Percentiles rank a stretch among this genome's conserved stretches.
phyloP scores from a whole-genome alignment of 106 monocot species.

The Dendrobium catenatum region DNA sequence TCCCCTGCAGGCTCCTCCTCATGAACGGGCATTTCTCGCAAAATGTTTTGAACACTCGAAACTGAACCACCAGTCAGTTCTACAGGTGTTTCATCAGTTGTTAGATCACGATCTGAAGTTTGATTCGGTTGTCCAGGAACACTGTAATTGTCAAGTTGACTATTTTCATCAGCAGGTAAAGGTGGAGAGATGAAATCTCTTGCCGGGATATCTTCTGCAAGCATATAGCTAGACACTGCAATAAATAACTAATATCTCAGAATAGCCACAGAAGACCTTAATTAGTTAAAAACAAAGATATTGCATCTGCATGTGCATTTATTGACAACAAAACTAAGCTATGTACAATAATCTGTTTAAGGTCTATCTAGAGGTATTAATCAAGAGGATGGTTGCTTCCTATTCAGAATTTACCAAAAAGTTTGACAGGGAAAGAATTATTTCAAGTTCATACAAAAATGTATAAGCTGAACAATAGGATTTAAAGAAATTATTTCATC shows the following conservation, averaged over 20 bases:
- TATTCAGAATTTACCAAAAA: background rate
- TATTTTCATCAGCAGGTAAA: conserved; percentile 32
- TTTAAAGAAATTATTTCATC: too few relatives aligned
- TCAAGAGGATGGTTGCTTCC: too few relatives aligned
- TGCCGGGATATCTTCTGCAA: conserved; percentile 26
- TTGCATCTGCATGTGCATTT: background rate
- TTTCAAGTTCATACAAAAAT: too few relatives aligned
- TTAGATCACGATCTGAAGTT: conserved; percentile 28
- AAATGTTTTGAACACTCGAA: conserved; percentile 20
- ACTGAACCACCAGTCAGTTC: conserved; percentile 38
- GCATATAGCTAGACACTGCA: conserved; percentile 33
- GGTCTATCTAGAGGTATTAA: too few relatives aligned
- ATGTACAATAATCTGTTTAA: too few relatives aligned
- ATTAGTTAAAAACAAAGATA: background rate
- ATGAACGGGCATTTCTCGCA: conserved; percentile 13
- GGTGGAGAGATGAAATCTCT: conserved; percentile 17
- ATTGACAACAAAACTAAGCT: background rate
- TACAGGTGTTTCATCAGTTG: conserved; percentile 30
- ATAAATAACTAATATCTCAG: conserved; percentile 2
- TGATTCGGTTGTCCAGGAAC: conserved; percentile 36
- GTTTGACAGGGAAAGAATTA: too few relatives aligned
- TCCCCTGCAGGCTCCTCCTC: conserved; percentile 39
- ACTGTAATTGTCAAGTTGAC: conserved; percentile 32
- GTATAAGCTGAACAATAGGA: too few relatives aligned
- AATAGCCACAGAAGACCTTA: background rate